Evolutionary conservation across 2,329 filamentous ascomycete species (phyloP), one percentile per base, ranked within the genome.

Genomic region (Tolypocladium cylindrosporum): DNA sequence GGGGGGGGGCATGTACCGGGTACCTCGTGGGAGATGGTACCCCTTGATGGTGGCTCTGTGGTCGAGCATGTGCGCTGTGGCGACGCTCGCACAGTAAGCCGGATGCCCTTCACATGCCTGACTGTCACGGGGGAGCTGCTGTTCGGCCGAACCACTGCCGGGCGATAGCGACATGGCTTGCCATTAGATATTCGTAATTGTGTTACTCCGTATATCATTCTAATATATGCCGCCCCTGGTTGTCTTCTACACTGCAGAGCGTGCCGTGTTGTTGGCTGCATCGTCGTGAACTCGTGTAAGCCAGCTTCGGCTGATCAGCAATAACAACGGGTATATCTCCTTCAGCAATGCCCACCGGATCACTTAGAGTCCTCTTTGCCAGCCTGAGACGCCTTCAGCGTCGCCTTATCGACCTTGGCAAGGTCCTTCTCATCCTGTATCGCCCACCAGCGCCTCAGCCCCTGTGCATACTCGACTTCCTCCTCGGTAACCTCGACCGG

Each of bases 401-500:
- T 80, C 37, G 79, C 81, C 66, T 71, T 76, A 50, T 77, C 74
- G 58, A 85, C 67, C 70, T 77, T 82, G 4, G 65, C 73, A 65
- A 71, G 70, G 1, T 77, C 70, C 61, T 69, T 74, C 4, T 69
- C 73, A 61, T 82, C 81, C 55, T 85, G 68, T 51, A 74, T 65
- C 34, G 65, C 65, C 67, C 77, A 82, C 77, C 79, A 83, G 53
- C 72, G 72, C 61, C 74, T 74, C 61, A 87, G 68, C 56, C 74
- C 71, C 52, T 66, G 67, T 57, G 81, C 77, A 62, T 83, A 79
- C 36, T 71, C 72, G 55, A 71, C 72, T 69, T 86, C 84, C 36
- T 69, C 71, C 16, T 75, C 71, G 36, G 73, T 74, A 60, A 80
- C 75, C 69, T 87, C 84, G 24, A 87, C 77, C 0, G 83, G 83